Conservation (phyloP, 2,329 filamentous ascomycete species). For the Fusarium globosum region DNA sequence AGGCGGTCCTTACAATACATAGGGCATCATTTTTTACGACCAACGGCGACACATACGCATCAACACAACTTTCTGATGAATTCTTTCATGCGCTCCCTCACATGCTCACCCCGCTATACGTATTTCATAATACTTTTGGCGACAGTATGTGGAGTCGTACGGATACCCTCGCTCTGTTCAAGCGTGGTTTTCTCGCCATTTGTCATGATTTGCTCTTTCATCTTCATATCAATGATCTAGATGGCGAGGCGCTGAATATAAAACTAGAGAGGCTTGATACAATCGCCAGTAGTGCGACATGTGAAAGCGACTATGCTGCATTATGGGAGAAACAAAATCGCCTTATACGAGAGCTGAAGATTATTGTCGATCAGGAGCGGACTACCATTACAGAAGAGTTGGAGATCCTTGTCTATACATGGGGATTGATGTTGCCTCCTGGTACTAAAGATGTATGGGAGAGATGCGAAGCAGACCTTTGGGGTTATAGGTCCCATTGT, state of each 20-base stretch:
- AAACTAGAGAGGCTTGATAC: too few relatives aligned
- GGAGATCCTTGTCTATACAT: background rate
- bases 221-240: too few relatives aligned
- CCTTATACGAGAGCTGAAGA: too few relatives aligned
- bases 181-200: background rate
- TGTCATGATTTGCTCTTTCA: too few relatives aligned
- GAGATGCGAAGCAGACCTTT: background rate
- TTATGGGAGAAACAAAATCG: background rate
- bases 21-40: background rate
- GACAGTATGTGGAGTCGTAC: background rate
- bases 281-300: too few relatives aligned
- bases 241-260: too few relatives aligned
- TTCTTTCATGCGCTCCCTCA: background rate
- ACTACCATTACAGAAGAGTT: accelerated
- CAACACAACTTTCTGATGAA: background rate
- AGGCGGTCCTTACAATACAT: background rate
- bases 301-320: too few relatives aligned
- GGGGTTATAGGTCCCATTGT: background rate
- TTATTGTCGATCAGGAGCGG: background rate
- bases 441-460: background rate
- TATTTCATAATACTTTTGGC: background rate
- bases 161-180: background rate
- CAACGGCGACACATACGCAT: background rate
- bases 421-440: background rate
- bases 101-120: background rate